Evolutionary conservation across 2,329 filamentous ascomycete genomes (phyloP).

Genomic region (Sporothrix pseudoabietina): DNA sequence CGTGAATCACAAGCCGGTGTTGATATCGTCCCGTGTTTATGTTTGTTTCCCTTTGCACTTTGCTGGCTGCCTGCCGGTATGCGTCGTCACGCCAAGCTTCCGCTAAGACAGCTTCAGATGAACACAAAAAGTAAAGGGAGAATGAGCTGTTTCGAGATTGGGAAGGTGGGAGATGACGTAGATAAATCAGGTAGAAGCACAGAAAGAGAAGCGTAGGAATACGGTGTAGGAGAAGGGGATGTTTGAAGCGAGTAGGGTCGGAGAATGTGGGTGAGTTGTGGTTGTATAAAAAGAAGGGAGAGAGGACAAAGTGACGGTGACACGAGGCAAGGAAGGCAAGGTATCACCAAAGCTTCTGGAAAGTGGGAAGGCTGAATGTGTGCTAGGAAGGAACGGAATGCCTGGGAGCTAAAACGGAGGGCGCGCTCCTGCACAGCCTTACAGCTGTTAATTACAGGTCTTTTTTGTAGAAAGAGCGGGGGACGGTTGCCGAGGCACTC

Average conservation of each 20-base stretch:
- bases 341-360: not conserved
- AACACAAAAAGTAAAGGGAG: not conserved
- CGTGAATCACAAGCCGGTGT: not conserved
- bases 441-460: not conserved
- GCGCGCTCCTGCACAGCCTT: not conserved
- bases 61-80: not conserved
- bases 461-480: not conserved
- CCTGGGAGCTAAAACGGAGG: not conserved
- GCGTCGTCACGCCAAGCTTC: conserved; percentile 13
- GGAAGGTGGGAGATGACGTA: not conserved
- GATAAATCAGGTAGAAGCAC: not conserved
- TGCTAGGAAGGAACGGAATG: not conserved
- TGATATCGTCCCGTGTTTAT: conserved; percentile 1
- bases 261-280: not conserved
- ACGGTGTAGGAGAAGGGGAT: not conserved
- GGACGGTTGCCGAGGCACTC: conserved; percentile 8
- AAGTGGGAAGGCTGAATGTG: conserved; percentile 10
- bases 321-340: not conserved
- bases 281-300: not conserved
- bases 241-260: not conserved
- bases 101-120: conserved; percentile 1
- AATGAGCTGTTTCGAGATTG: not conserved
- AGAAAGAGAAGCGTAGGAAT: conserved; percentile 9
- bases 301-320: not conserved
- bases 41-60: not conserved